These are phyloP conservation scores for Rhodosporidiobolus sp. DNA, from an alignment of 768 basidiomycete genomes.

Conservation along the genomic window DNA sequence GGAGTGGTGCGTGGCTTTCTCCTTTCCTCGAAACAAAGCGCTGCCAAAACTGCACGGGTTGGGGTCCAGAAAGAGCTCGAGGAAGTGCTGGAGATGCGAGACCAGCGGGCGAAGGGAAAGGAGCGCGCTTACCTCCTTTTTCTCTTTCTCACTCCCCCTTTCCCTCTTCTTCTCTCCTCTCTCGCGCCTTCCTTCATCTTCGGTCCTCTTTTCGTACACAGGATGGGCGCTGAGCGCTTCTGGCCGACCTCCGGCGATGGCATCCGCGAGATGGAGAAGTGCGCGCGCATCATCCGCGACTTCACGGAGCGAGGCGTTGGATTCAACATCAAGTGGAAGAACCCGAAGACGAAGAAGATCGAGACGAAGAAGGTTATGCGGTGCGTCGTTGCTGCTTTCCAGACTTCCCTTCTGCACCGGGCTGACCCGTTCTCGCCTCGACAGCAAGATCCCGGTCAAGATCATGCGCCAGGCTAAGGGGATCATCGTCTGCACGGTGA, in stretches of 20 bases:
- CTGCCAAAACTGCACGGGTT: too few species aligned
- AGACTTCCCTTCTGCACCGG: not conserved
- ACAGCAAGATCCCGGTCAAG: slow-evolving; percentile 29
- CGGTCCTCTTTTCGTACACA: too few species aligned
- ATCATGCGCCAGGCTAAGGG: slow-evolving; percentile 32
- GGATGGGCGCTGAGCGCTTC: slow-evolving; percentile 26
- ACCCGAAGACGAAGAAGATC: slow-evolving; percentile 12
- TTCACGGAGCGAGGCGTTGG: slow-evolving; percentile 4
- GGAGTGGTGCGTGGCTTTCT: not conserved
- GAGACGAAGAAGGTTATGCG: slow-evolving; percentile 32
- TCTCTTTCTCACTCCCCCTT: not conserved
- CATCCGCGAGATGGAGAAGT: slow-evolving; percentile 41
- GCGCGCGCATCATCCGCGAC: slow-evolving; percentile 39
- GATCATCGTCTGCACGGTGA: slow-evolving; percentile 39
- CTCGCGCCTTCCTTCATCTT: too few species aligned
- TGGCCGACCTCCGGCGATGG: slow-evolving; percentile 30
- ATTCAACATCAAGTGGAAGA: slow-evolving; percentile 41
- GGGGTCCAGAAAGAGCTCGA: too few species aligned
- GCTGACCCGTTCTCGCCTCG: not conserved
- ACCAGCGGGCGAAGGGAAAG: too few species aligned
- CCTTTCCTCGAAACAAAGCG: not conserved
- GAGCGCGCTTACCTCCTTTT: too few species aligned
- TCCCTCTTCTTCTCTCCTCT: too few species aligned
- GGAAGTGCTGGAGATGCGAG: too few species aligned
- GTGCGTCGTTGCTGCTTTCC: slow-evolving; percentile 11